Evolutionary conservation across 257 asterid genomes (phyloP), one percentile per base, ranked within the genome.

Genomic region (Anisodus acutangulus): DNA sequence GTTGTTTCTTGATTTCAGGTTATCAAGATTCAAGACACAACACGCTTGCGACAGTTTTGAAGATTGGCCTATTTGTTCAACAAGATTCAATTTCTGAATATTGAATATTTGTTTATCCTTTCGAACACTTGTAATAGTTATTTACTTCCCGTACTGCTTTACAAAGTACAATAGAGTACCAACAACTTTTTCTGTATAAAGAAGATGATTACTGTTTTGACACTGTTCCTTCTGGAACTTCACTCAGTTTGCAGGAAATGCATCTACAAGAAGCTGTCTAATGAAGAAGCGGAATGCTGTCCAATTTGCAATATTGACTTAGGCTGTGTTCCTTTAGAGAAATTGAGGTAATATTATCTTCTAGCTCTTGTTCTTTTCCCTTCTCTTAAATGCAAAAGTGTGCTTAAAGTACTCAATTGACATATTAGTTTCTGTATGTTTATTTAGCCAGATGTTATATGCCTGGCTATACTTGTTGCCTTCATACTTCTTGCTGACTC

Each of bases 261-360:
- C 90, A 96, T 96, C 71, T 87, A 92, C 87, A 91, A 90, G 91
- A 94, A 94, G 92, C 92, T 96, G 26, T 86, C 91, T 31, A 97
- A 93, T 83, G 99, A 94, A 86, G 99, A 96, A 89, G 80, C 87
- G 85, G 97, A 93, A 83, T 88, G 94, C 90, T 96, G 99, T 86
- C 99, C 99, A 41, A 83, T 94, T 84, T 96, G 99, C 89, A 93
- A 92, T 81, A 94, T 89, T 79, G 94, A 93, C 85, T 88, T 96
- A 87, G 99, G 99, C 63, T 92, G 98, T 85, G 91, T 84, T 84
- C 99, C 99, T 19, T 72, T 92, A 89, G 99, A 96, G 87, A 96
- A 96, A 84, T 83, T 96, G 91, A 94, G 99, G 98, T 93, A 17
- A 64, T 89, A 87, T 91, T 35, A 68, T 83, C 86, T 82, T 86